phyloP scores from a whole-genome alignment of 148 eudicot genomes.

The Diospyros lotus region DNA sequence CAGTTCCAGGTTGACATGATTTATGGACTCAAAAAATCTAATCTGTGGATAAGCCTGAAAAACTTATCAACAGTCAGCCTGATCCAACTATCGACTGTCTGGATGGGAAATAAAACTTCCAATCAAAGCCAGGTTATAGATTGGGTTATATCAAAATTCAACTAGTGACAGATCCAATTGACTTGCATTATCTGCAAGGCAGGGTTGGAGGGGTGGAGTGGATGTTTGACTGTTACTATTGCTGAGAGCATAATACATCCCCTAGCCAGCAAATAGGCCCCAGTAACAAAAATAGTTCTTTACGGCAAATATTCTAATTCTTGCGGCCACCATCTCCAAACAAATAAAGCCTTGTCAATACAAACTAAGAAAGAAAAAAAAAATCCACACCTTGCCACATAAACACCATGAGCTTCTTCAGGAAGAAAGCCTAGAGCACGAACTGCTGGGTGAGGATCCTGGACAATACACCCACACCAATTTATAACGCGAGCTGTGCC shows the following conservation, averaged over 20 bases:
- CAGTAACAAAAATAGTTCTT: neutral
- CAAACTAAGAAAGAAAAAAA: neutral
- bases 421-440: conserved; percentile 97
- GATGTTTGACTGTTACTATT: too few relatives aligned
- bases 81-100: too few relatives aligned
- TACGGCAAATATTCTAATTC: neutral
- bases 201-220: neutral
- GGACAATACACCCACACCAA: conserved; percentile 94
- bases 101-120: too few relatives aligned
- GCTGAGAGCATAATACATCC: too few relatives aligned
- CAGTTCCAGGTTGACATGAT: neutral
- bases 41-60: neutral
- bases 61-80: too few relatives aligned
- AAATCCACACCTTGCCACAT: conserved; percentile 62
- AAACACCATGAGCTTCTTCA: conserved; percentile 95
- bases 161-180: neutral
- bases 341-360: neutral
- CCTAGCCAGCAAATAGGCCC: neutral
- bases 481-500: conserved; percentile 82
- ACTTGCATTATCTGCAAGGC: neutral
- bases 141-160: neutral
- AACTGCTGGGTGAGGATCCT: conserved; percentile 92
- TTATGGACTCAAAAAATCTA: neutral
- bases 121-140: too few relatives aligned
- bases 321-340: neutral